Evolutionary conservation across 352 stramenopile genomes (phyloP).

Genomic region (Lagenidium sp.): DNA sequence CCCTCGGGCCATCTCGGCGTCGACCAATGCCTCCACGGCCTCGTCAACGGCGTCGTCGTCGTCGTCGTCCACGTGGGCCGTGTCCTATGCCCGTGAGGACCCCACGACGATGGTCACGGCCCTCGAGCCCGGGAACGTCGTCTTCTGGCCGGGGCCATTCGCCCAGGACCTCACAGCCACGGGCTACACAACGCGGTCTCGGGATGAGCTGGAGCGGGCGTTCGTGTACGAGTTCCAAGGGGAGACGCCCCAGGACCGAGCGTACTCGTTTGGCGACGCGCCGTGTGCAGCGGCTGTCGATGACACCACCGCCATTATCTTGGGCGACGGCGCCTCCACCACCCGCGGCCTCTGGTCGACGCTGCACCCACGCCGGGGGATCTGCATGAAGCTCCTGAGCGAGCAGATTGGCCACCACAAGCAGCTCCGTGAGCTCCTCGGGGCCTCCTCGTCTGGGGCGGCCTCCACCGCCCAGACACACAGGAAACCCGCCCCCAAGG

Average conservation of each 20-base stretch:
- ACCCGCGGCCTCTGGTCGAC: slow-evolving; percentile 27
- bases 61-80: slow-evolving; percentile 9
- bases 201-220: slow-evolving; percentile 30
- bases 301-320: neutral
- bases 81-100: slow-evolving; percentile 34
- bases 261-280: slow-evolving; percentile 28
- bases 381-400: slow-evolving; percentile 61
- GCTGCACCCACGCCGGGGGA: slow-evolving; percentile 35
- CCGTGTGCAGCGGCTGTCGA: neutral
- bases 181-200: slow-evolving; percentile 29
- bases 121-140: slow-evolving; percentile 14
- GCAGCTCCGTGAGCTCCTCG: slow-evolving; percentile 10
- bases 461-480: too few species aligned
- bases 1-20: too few species aligned
- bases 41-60: neutral
- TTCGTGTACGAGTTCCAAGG: slow-evolving; percentile 56
- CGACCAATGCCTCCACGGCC: too few species aligned
- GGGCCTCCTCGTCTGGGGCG: too few species aligned
- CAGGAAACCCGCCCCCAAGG: too few species aligned
- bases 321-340: neutral
- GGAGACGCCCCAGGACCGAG: slow-evolving; percentile 19
- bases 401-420: slow-evolving; percentile 34
- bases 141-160: slow-evolving; percentile 42
- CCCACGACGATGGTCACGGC: slow-evolving; percentile 7
- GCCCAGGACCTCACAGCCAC: slow-evolving; percentile 21